Evolutionary conservation across 169 alveolate species (phyloP), one percentile per base, ranked within the genome.

Genomic region (Eimeria zaria): DNA sequence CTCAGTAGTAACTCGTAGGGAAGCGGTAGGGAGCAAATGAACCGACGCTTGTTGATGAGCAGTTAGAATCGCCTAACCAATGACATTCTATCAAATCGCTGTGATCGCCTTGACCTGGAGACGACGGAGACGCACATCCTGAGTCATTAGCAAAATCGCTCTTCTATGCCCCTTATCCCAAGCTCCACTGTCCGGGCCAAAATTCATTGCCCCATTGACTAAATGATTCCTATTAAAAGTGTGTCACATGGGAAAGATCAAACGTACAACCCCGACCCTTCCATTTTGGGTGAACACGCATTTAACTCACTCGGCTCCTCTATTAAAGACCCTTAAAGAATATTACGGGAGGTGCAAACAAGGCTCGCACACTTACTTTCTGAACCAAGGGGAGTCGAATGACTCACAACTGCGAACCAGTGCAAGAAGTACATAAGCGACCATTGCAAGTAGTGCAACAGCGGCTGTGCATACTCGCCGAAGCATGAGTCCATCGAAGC

Each of bases 61-160:
- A n/a, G 51, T 69, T 33, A 16, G 16, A 3, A 69, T 11, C 24
- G 74, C 48, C 16, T 69, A 46, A 11, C 48, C 3, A 69, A 33
- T n/a, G 22, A 14, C n/a, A 24, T 69, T 14, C 51, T 69, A 33
- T 18, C 74, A 64, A 64, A 64, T 64, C 74, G 44, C 0, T n/a
- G 7, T 64, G 74, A 64, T 12, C 44, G 1, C 44, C 20, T 64
- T 64, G 36, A 3, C 74, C 74, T 64, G 41, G 74, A 36, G 74
- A 69, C n/a, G n/a, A 51, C 0, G 80, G 80, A 30, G 51, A 69
- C 80, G 51, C 46, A 69, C 80, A 12, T 69, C 80, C 80, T 69
- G 24, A 67, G 44, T 27, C 39, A 67, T 67, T 30, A 30, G 8
- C n/a, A 33, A 69, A 14, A 69, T 36, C 48, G 36, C 51, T 69